Evolutionary conservation across 495 filamentous ascomycete species (phyloP).

Genomic region (Aspergillus sclerotioniger): DNA sequence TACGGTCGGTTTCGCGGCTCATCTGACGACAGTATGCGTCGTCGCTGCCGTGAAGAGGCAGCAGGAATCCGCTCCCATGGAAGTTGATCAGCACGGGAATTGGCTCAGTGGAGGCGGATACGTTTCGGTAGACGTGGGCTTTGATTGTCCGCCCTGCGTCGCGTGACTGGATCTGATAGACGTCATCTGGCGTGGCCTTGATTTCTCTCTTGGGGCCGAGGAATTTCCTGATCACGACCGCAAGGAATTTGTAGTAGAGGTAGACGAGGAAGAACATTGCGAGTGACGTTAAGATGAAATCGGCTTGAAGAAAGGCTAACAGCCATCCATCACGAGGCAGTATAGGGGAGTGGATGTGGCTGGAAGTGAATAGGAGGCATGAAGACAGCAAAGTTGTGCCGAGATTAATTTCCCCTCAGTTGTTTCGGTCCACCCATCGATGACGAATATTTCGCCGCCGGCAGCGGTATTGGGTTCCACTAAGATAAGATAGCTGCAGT

Average conservation of each 20-base stretch:
- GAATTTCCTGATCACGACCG: conserved; percentile 22
- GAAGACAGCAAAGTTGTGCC: no score
- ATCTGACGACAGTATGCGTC: conserved; percentile 41
- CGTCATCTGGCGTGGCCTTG: conserved; percentile 31
- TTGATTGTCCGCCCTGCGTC: conserved; percentile 43
- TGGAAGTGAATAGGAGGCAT: no score
- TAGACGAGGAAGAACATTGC: conserved; percentile 26
- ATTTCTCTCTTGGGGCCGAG: neutral
- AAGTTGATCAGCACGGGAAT: conserved; percentile 46
- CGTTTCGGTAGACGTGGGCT: conserved; percentile 40
- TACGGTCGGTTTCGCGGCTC: conserved; percentile 34
- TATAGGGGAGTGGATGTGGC: neutral
- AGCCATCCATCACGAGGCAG: neutral
- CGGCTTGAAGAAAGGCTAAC: neutral
- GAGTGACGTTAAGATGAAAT: neutral
- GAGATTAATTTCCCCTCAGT: no score
- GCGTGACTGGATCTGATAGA: conserved; percentile 41
- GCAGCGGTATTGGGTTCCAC: neutral
- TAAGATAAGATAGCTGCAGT: neutral
- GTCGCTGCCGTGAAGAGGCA: conserved; percentile 43
- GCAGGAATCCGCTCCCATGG: conserved; percentile 43
- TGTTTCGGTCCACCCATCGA: no score
- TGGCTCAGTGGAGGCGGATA: conserved; percentile 23
- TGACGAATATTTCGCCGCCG: no score
- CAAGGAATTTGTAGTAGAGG: conserved; percentile 26